Conservation (phyloP, 345 rosid genomes). For the Reutealis trisperma region DNA sequence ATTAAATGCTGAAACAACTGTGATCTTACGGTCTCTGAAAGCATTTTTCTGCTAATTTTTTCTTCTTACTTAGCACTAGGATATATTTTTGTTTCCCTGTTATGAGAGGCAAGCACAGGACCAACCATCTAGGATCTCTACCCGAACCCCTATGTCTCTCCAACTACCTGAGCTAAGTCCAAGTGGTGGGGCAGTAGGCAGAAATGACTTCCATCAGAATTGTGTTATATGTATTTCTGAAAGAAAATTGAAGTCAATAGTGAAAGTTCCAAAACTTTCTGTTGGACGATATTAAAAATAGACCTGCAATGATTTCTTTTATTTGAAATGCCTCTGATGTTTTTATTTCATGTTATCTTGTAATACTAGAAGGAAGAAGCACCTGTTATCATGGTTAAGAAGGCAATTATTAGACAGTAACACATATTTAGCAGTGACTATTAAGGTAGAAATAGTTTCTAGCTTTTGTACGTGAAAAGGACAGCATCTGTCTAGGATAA, state of each 20-base stretch:
- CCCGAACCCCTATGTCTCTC: neutral
- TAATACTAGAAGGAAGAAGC: neutral
- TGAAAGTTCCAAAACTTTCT: neutral
- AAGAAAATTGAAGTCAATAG: neutral
- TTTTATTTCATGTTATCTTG: neutral
- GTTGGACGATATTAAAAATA: neutral
- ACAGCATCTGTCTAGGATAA: neutral
- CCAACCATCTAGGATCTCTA: neutral
- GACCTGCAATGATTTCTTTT: neutral
- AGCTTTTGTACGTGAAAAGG: neutral
- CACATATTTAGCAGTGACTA: neutral
- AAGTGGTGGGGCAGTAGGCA: neutral
- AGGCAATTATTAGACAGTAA: neutral
- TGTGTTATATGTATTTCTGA: neutral
- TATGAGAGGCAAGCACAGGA: too few relatives aligned
- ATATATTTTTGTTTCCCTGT: neutral
- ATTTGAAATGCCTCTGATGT: neutral
- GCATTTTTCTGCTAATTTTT: neutral
- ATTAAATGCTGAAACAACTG: neutral
- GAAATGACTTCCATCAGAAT: neutral
- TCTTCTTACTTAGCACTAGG: neutral
- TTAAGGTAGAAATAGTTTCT: neutral
- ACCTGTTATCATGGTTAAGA: neutral
- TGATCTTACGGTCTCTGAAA: neutral
- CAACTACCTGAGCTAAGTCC: neutral